Conservation (phyloP, 2,329 filamentous ascomycete species). For the Fusarium verrucosum region DNA sequence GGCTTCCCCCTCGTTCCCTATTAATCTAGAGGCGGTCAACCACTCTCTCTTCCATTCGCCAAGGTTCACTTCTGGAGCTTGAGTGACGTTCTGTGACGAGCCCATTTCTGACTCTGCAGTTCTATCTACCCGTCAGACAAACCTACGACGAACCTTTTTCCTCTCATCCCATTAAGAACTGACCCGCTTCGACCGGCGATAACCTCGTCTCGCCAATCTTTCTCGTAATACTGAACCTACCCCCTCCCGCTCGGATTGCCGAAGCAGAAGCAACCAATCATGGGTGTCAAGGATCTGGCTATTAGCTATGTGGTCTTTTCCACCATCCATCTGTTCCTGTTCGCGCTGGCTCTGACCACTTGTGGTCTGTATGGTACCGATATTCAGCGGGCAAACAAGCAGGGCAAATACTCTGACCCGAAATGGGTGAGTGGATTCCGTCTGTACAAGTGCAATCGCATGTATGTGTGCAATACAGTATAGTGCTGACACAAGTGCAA, state of each 20-base stretch:
- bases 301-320: conserved; percentile 65
- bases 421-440: conserved; percentile 70
- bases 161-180: not conserved
- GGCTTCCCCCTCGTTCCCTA: conserved; percentile 24
- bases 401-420: conserved; percentile 63
- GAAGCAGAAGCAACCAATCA: conserved; percentile 37
- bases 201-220: conserved; percentile 9
- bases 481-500: conserved; percentile 16
- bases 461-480: not conserved
- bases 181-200: conserved; percentile 7
- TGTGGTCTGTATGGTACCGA: conserved; percentile 82
- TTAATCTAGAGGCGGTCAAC: conserved; percentile 18
- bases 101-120: not conserved
- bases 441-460: not conserved
- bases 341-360: conserved; percentile 79
- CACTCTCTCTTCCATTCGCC: not conserved
- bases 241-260: not conserved
- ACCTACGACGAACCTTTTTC: not conserved
- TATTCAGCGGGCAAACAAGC: conserved; percentile 63
- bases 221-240: not conserved
- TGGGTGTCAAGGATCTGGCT: conserved; percentile 58
- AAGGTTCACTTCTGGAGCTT: not conserved
- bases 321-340: conserved; percentile 76
- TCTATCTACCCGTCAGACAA: not conserved
- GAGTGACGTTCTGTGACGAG: conserved; percentile 14